phyloP scores from a whole-genome alignment of 1,284 basidiomycete genomes.

The Omphalotus olearius region DNA sequence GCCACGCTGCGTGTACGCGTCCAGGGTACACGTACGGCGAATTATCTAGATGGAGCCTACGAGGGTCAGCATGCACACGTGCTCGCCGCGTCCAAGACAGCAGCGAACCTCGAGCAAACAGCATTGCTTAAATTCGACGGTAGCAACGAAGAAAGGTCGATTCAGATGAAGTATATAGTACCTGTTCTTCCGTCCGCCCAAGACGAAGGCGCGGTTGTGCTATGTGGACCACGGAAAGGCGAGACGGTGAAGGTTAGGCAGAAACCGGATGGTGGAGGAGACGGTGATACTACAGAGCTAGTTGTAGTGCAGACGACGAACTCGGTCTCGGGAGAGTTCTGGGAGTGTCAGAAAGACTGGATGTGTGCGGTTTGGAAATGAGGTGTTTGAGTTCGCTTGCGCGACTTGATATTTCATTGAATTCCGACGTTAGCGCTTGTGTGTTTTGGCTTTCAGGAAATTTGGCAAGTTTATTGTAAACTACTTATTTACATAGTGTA shows the following conservation, averaged over 20 bases:
- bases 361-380: constrained; percentile 7
- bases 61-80: constrained; percentile 45
- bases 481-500: too few relatives aligned
- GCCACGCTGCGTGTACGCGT: constrained; percentile 45
- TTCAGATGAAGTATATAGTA: constrained; percentile 34
- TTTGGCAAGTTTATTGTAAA: too few relatives aligned
- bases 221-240: constrained; percentile 31
- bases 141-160: constrained; percentile 27
- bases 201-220: constrained; percentile 36
- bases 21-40: constrained; percentile 35
- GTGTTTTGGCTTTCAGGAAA: too few relatives aligned
- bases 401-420: too few relatives aligned
- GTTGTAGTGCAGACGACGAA: constrained; percentile 11
- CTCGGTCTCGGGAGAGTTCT: constrained; percentile 6
- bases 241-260: constrained; percentile 33
- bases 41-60: constrained; percentile 52
- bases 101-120: constrained; percentile 33
- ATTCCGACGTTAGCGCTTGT: too few relatives aligned
- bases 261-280: constrained; percentile 21
- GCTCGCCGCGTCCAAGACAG: constrained; percentile 27
- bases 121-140: constrained; percentile 34
- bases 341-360: constrained; percentile 16
- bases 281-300: constrained; percentile 3
- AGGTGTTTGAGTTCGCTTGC: too few relatives aligned
- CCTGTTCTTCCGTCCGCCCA: constrained; percentile 33